phyloP scores from a whole-genome alignment of 352 stramenopile genomes.

The Hyaloperonospora brassicae region DNA sequence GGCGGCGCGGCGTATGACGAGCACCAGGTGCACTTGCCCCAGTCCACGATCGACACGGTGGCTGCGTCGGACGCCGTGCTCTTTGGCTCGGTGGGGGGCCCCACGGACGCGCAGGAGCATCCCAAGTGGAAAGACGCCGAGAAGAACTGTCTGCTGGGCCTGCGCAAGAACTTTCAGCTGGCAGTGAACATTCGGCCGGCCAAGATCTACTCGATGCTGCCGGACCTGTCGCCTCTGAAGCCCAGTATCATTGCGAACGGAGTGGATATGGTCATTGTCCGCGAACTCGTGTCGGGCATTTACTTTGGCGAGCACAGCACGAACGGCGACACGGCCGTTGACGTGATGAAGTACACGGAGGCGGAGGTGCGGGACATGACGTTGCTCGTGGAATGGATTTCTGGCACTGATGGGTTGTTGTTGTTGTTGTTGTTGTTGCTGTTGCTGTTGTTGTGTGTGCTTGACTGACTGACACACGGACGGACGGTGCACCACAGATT shows the following conservation, averaged over 20 bases:
- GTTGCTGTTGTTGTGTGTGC: not conserved
- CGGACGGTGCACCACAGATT: slow-evolving; percentile 26
- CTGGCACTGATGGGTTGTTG: too few relatives aligned
- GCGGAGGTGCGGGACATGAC: slow-evolving; percentile 47
- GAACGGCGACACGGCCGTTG: slow-evolving; percentile 55
- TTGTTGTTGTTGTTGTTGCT: not conserved
- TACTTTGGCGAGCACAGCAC: slow-evolving; percentile 94
- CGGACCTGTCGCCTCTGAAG: slow-evolving; percentile 96
- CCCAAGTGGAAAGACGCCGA: slow-evolving; percentile 87
- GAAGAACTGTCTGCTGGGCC: slow-evolving; percentile 95
- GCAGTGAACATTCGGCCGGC: slow-evolving; percentile 97
- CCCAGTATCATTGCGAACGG: slow-evolving; percentile 91
- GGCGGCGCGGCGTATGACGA: slow-evolving; percentile 93
- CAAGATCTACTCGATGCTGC: slow-evolving; percentile 96
- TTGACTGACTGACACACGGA: too few relatives aligned
- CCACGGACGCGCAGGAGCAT: slow-evolving; percentile 84
- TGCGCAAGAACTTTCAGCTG: slow-evolving; percentile 96
- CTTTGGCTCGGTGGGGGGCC: slow-evolving; percentile 95
- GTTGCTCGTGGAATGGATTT: too few relatives aligned
- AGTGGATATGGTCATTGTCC: slow-evolving; percentile 98
- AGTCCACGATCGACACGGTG: slow-evolving; percentile 91
- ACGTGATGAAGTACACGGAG: slow-evolving; percentile 98
- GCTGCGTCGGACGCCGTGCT: slow-evolving; percentile 87
- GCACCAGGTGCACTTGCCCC: slow-evolving; percentile 88
- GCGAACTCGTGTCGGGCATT: slow-evolving; percentile 97